Base-by-base conservation (phyloP, 2,329 filamentous ascomycete species). In the Rasamsonia emersonii region DNA sequence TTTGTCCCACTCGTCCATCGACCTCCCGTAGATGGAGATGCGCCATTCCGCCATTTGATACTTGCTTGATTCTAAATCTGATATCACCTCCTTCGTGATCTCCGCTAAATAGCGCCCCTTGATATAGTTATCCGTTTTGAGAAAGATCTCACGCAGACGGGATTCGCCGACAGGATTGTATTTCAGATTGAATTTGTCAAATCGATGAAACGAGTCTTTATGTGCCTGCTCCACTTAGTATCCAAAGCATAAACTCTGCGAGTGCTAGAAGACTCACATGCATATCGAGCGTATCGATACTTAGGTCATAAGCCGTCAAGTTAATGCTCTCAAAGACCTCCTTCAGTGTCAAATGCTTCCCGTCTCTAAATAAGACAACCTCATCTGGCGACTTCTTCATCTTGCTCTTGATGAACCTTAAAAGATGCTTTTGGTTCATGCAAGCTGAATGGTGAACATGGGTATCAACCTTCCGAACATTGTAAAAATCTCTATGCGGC, bases 21-120 rank as follows among this genome's bases (percentile, higher is more conserved):
- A 82, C 53, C 86, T 83, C 41, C 91, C 91, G 50, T 98, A 98
- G 42, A 98, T 86, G 15, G 88, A 95, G 45, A 98, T 94, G 25
- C 91, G 86, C 88, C 93, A 98, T 64, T 98, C 91, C 2, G 91
- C 91, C 83, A 98, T 95, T 57, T 98, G 91, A 53, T 98, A 98
- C 58, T 98, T 98, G 73, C 88, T 95, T 29, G 89, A 93, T 59
- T 98, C 91, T 18, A 98, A 67, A 70, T 98, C 91, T 3, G 86
- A 79, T 33, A 98, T 95, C 41, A 98, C 91, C 60, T 98, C 91
- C 51, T 94, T 93, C 3, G 89, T 96, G 41, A 98, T 95, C 58
- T 98, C 91, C 1, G 91, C 91, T 25, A 98, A 68, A 54, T 98
- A 98, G 30, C 89, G 82, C 20, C 91, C 91, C 44, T 94, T 79